phyloP scores from a whole-genome alignment of 2,329 filamentous ascomycete species.

The Penicillium sp. region DNA sequence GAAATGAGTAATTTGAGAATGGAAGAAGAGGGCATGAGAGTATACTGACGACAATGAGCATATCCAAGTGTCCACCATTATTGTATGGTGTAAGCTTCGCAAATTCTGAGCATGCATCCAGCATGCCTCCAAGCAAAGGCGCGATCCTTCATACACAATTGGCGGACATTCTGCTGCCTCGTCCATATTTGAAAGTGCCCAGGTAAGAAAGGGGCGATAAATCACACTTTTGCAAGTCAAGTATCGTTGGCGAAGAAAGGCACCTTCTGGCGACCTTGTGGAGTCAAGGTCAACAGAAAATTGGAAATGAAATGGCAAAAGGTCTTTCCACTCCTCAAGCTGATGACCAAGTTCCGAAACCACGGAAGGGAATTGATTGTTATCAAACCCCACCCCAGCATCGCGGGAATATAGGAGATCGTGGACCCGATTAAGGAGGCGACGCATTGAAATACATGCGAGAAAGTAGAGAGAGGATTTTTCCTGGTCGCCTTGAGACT shows the following conservation, averaged over 20 bases:
- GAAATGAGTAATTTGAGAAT: neutral
- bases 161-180: constrained; percentile 30
- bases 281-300: constrained; percentile 38
- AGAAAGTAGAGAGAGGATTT: constrained; percentile 58
- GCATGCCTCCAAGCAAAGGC: constrained; percentile 54
- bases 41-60: constrained; percentile 54
- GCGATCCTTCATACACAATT: constrained; percentile 48
- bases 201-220: constrained; percentile 57
- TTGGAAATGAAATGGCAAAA: constrained; percentile 34
- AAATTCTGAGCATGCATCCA: constrained; percentile 56
- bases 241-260: constrained; percentile 57
- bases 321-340: constrained; percentile 40
- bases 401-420: constrained; percentile 53
- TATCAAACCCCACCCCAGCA: constrained; percentile 51
- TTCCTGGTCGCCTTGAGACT: constrained; percentile 45
- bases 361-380: constrained; percentile 52
- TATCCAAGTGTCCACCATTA: constrained; percentile 60
- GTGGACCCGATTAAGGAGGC: constrained; percentile 29
- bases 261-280: constrained; percentile 48
- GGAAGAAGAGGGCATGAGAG: neutral
- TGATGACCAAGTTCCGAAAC: constrained; percentile 45
- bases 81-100: constrained; percentile 54
- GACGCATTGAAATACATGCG: constrained; percentile 52
- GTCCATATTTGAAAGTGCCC: constrained; percentile 50
- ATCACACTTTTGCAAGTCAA: constrained; percentile 59